A percentile compares a stretch with the other conserved stretches of the same genome.
Evolutionary conservation across 2,329 filamentous ascomycete genomes (phyloP).

Genomic region (Alternaria solani): DNA sequence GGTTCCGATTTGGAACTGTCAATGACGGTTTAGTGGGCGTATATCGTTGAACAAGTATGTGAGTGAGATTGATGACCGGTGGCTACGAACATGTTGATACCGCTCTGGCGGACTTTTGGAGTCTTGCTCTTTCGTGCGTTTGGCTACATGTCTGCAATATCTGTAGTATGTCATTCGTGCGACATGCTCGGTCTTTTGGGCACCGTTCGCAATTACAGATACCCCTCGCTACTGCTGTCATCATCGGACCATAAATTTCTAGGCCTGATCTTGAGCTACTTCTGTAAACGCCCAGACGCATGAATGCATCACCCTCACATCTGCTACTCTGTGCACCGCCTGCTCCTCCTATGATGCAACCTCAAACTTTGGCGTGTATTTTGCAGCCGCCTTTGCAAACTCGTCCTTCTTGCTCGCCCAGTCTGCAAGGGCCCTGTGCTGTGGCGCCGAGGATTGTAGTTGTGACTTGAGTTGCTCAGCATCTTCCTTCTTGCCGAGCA

Average conservation of each 20-base stretch:
- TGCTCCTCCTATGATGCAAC: slow-evolving; percentile 34
- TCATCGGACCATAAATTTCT: background rate
- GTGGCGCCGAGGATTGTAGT: slow-evolving; percentile 65
- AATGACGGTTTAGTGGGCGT: background rate
- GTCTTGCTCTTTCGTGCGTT: no score
- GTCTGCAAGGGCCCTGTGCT: slow-evolving; percentile 76
- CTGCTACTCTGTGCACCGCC: background rate
- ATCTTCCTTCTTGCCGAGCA: slow-evolving; percentile 73
- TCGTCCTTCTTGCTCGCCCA: slow-evolving; percentile 84
- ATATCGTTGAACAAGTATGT: background rate
- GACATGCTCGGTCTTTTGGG: no score
- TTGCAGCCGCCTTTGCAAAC: slow-evolving; percentile 85
- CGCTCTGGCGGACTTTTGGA: background rate
- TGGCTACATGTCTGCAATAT: no score
- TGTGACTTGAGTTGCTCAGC: slow-evolving; percentile 62
- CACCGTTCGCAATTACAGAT: no score
- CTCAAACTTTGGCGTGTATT: slow-evolving; percentile 85
- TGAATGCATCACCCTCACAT: background rate
- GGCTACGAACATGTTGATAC: background rate
- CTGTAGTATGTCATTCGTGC: no score
- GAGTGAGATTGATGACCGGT: background rate
- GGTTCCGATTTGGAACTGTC: background rate
- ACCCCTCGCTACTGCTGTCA: no score
- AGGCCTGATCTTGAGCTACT: background rate
- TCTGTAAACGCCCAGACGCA: background rate